Evolutionary conservation across 2,329 filamentous ascomycete species (phyloP), one percentile per base, ranked within the genome.

Genomic region (Catunica adiposa): DNA sequence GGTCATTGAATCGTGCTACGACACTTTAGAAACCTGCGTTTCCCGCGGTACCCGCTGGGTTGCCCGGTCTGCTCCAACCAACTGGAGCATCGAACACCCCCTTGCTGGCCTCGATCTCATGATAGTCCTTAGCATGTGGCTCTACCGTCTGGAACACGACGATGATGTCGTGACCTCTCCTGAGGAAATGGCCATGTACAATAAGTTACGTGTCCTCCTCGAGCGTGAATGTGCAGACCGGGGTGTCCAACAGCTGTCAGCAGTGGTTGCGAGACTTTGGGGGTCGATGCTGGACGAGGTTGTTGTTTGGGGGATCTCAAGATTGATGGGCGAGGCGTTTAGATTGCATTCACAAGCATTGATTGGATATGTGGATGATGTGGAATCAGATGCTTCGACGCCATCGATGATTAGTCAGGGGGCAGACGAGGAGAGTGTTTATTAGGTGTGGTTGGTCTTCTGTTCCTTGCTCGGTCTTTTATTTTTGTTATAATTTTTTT

Each of bases 71-170:
- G 96, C 89, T 50, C 89, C 92, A 22, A 96, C 92, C 50, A 97
- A 97, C 71, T 98, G 92, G 92, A 97, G 90, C 68, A 87, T 97
- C 59, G 92, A 98, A 73, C 90, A 98, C 68, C 89, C 92, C 54
- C 82, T 98, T 58, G 96, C 89, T 66, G 90, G 90, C 60, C 81
- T 98, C 73, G 92, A 98, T 69, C 77, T 97, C 62, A 95, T 98
- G 81, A 92, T 97, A 68, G 92, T 96, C 63, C 83, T 98, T 63
- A 96, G 88, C 65, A 76, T 97, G 62, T 98, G 92, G 92, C 83
- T 98, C 64, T 97, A 96, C 75, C 89, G 89, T 72, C 84, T 98
- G 75, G 92, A 98, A 84, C 89, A 97, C 73, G 92, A 98, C 74
- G 89, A 54, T 48, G 90, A 97, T 73, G 50, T 40, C 31, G 83